A percentile compares a stretch with the other conserved stretches of the same genome.
Conservation (phyloP, 495 filamentous ascomycete species). For the Podospora tetraspora region DNA sequence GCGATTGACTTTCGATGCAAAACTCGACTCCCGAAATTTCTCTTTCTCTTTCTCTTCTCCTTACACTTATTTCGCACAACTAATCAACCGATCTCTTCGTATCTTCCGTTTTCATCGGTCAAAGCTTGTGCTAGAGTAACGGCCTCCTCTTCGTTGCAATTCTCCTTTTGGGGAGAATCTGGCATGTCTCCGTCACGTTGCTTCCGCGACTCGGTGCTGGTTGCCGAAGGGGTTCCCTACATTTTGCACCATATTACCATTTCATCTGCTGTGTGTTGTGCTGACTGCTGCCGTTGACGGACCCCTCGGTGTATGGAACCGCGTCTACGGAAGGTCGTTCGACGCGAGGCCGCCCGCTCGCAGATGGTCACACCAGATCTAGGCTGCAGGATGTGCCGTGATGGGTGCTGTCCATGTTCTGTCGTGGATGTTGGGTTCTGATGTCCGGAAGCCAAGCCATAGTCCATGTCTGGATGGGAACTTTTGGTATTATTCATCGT, state of each 20-base stretch:
- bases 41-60: conserved; percentile 28
- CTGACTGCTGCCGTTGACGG: background rate
- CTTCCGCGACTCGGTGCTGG: conserved; percentile 11
- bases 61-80: conserved; percentile 45
- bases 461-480: background rate
- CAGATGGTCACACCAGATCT: background rate
- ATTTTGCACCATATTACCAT: background rate
- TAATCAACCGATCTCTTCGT: conserved; percentile 48
- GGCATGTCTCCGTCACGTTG: conserved; percentile 2
- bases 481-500: too few relatives aligned
- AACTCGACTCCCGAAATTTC: background rate
- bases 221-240: conserved; percentile 6
- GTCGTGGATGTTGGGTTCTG: background rate
- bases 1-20: background rate
- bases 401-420: background rate
- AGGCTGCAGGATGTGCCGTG: background rate
- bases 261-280: background rate
- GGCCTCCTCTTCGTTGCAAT: conserved; percentile 2
- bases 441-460: background rate
- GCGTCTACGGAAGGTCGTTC: background rate
- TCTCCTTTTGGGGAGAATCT: background rate
- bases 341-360: background rate
- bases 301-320: background rate
- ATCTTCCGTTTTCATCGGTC: conserved; percentile 42
- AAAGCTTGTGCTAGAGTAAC: conserved; percentile 45